phyloP scores from a whole-genome alignment of 768 basidiomycete genomes.

The Boletus tylopilopsis region DNA sequence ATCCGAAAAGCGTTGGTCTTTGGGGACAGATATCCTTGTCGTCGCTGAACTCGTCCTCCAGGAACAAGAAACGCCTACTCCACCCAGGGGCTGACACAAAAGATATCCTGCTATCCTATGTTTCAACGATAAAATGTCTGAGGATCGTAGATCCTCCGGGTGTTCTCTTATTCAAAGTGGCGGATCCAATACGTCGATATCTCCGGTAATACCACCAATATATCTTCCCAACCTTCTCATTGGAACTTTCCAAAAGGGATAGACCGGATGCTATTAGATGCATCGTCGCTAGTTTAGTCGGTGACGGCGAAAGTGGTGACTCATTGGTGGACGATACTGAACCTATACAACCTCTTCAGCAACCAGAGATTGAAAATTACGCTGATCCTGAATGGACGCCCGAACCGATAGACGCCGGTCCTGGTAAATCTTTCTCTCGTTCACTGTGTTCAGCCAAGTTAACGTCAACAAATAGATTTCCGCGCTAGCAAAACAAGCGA shows the following conservation, averaged over 20 bases:
- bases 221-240: background rate
- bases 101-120: constrained; percentile 85
- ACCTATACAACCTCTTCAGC: constrained; percentile 70
- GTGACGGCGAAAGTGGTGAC: constrained; percentile 78
- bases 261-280: constrained; percentile 91
- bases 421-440: constrained; percentile 48
- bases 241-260: constrained; percentile 45
- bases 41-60: constrained; percentile 31
- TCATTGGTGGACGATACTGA: constrained; percentile 84
- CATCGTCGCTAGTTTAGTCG: constrained; percentile 88
- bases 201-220: constrained; percentile 53
- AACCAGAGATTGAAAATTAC: constrained; percentile 79
- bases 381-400: constrained; percentile 93
- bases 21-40: background rate
- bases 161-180: constrained; percentile 89
- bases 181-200: constrained; percentile 88
- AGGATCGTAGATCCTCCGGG: constrained; percentile 90
- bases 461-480: constrained; percentile 59
- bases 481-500: constrained; percentile 88
- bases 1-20: constrained; percentile 69
- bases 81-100: constrained; percentile 96
- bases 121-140: constrained; percentile 87
- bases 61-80: constrained; percentile 81
- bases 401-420: constrained; percentile 94
- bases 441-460: background rate